phyloP scores from a whole-genome alignment of 2,329 filamentous ascomycete genomes.

The Pyricularia sp. region DNA sequence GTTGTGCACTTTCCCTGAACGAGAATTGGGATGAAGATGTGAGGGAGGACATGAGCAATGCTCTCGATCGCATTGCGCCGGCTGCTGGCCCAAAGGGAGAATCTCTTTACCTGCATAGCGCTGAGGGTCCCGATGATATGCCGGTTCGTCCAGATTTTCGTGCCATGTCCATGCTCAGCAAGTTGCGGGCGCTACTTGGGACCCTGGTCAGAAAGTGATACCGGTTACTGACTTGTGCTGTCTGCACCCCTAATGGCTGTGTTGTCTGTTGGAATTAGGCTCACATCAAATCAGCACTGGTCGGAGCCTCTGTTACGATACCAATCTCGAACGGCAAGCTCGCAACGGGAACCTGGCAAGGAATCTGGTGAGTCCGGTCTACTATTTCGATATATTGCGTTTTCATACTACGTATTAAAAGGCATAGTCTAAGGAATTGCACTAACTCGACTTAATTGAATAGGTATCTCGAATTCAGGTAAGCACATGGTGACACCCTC shows the following conservation, averaged over 20 bases:
- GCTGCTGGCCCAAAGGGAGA: constrained; percentile 63
- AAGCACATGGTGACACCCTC: not conserved
- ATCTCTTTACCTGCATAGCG: constrained; percentile 74
- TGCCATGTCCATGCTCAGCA: not conserved
- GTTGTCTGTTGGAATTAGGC: constrained; percentile 38
- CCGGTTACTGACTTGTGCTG: not conserved
- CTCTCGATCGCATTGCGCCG: constrained; percentile 81
- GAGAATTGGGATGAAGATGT: constrained; percentile 87
- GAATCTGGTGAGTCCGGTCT: constrained; percentile 54
- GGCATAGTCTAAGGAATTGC: not conserved
- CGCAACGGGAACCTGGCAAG: constrained; percentile 65
- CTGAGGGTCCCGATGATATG: constrained; percentile 87
- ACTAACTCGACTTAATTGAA: not conserved
- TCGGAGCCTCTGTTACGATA: constrained; percentile 83
- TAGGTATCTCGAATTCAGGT: constrained; percentile 73
- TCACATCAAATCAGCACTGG: constrained; percentile 84
- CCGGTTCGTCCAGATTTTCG: constrained; percentile 42
- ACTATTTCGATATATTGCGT: not conserved
- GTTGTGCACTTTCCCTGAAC: constrained; percentile 81
- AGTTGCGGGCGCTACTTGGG: not conserved
- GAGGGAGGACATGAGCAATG: constrained; percentile 87
- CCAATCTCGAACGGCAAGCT: constrained; percentile 82
- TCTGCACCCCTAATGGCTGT: not conserved
- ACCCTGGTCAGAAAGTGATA: not conserved
- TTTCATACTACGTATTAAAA: no score